Base-by-base conservation (phyloP, 441 rosid genomes). In the Populus hybrid region DNA sequence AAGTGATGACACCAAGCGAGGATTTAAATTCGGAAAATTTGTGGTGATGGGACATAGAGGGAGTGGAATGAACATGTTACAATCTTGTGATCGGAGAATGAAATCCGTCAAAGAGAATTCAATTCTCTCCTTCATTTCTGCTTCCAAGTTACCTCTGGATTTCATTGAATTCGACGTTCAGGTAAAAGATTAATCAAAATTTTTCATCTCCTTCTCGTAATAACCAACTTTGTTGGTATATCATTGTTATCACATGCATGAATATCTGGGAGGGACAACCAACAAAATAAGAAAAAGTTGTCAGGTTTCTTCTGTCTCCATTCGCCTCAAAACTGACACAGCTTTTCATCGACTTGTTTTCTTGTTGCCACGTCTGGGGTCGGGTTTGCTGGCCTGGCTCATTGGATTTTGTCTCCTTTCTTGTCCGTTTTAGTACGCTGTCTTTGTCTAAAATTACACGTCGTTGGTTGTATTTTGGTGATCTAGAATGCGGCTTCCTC, bases 161-260 rank as follows among this genome's bases (percentile, higher is more conserved):
- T 93, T 82, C 84, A 79, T 93, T 79, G 98, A 95, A 83, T 95
- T 95, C 73, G 98, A 95, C 74, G 98, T 95, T 84, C 99, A 95
- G 98, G 99, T 95, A 23, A n/a, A 65, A 3, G 7, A 28, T 32
- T 8, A 10, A 23, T 42, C n/a, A 50, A 57, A 6, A 5, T 7
- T n/a, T 30, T 0, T 18, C 21, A 46, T 46, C 57, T 12, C 20
- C 12, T 21, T 2, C 10, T 8, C 26, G 21, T 7, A 21, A 63
- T 20, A 20, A 7, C 24, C 10, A 20, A 20, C 23, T 20, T 63
- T 63, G 67, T 63, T 63, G 24, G 6, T 63, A 28, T 28, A 10
- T 70, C 42, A 40, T 42, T 71, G 20, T 2, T 11, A 71, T 40
- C 34, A 8, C 63, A 18, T 68, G 61, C 59, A 34, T n/a, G 36